These are phyloP conservation scores for Neurospora sublineolata DNA, from an alignment of 495 filamentous ascomycete genomes.

Conservation along the genomic window DNA sequence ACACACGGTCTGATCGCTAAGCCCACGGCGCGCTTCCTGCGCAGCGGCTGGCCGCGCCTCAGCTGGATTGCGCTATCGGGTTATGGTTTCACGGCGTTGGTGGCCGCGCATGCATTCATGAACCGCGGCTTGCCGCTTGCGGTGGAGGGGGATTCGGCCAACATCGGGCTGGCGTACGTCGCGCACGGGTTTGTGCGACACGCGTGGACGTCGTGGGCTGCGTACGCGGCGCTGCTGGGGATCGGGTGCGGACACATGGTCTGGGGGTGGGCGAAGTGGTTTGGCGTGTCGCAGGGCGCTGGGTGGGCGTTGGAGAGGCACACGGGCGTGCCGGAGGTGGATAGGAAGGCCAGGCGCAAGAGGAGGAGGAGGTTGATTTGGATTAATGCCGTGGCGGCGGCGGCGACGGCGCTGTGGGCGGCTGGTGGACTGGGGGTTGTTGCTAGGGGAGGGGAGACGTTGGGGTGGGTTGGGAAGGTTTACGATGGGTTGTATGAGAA, in stretches of 20 bases:
- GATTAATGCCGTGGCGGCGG: conserved; percentile 50
- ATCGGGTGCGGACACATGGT: conserved; percentile 67
- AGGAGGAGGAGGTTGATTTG: conserved; percentile 53
- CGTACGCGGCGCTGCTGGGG: conserved; percentile 57
- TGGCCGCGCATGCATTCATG: conserved; percentile 57
- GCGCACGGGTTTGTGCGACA: conserved; percentile 73
- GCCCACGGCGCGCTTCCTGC: conserved; percentile 19
- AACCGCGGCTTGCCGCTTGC: conserved; percentile 59
- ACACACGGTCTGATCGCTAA: conserved; percentile 3
- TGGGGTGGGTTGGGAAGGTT: conserved; percentile 67
- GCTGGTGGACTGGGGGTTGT: conserved; percentile 71
- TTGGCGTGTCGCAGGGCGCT: conserved; percentile 38
- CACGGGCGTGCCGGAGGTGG: conserved; percentile 18
- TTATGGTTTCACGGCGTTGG: conserved; percentile 49
- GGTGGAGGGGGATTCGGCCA: conserved; percentile 71
- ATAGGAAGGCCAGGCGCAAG: conserved; percentile 32
- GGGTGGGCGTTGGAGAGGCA: conserved; percentile 17
- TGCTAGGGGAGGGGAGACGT: conserved; percentile 53
- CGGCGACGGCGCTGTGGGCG: conserved; percentile 57
- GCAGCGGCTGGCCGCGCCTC: conserved; percentile 53
- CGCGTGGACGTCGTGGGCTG: conserved; percentile 49
- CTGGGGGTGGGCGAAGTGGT: conserved; percentile 73
- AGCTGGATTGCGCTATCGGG: conserved; percentile 56
- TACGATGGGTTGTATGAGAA: conserved; percentile 52
- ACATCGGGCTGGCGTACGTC: conserved; percentile 69